Conservation (phyloP, 1,284 basidiomycete genomes). For the Kalmanozyma brasiliensis region DNA sequence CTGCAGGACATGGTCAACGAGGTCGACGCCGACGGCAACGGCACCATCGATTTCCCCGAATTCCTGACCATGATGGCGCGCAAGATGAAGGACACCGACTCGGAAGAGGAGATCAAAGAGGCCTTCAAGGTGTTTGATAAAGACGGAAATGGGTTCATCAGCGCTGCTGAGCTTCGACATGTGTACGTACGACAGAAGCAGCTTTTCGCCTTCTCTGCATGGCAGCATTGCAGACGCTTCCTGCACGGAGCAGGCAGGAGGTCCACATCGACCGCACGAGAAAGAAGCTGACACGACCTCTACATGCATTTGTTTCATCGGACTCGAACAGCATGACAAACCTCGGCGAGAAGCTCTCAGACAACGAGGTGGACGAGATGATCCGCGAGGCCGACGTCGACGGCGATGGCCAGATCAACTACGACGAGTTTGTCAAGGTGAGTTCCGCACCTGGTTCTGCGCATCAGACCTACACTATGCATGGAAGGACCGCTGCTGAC, state of each 20-base stretch:
- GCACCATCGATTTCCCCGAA: slow-evolving; percentile 94
- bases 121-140: slow-evolving; percentile 78
- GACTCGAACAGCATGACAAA: slow-evolving; percentile 62
- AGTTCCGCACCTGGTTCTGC: slow-evolving; percentile 32
- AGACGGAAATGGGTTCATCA: slow-evolving; percentile 75
- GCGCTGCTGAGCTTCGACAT: slow-evolving; percentile 74
- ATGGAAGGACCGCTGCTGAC: not conserved
- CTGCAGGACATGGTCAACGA: slow-evolving; percentile 85
- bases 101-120: slow-evolving; percentile 76
- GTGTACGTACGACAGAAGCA: slow-evolving; percentile 50
- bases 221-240: too few relatives aligned
- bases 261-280: too few relatives aligned
- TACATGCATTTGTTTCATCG: not conserved
- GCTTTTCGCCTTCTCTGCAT: not conserved
- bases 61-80: slow-evolving; percentile 94
- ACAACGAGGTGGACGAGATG: slow-evolving; percentile 96
- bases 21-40: slow-evolving; percentile 75
- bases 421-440: slow-evolving; percentile 75
- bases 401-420: slow-evolving; percentile 80
- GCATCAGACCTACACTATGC: not conserved
- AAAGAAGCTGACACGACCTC: slow-evolving; percentile 7
- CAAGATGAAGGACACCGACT: slow-evolving; percentile 93
- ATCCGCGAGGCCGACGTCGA: slow-evolving; percentile 97
- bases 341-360: slow-evolving; percentile 82
- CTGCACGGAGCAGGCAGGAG: too few relatives aligned